These are phyloP conservation scores for Adansonia madagascariensis DNA, from an alignment of 441 rosid species.

Conservation along the genomic window DNA sequence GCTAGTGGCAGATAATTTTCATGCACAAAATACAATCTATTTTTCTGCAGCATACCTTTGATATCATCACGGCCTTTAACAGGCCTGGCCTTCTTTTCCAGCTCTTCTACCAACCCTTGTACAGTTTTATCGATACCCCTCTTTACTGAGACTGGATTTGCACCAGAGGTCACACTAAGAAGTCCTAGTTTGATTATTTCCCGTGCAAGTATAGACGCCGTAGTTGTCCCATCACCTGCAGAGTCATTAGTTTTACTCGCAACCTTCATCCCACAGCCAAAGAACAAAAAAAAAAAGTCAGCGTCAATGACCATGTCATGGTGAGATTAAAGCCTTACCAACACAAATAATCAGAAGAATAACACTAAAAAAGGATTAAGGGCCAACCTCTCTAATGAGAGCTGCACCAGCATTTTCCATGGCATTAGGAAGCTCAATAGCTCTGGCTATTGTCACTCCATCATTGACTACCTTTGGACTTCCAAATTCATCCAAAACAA, in stretches of 20 bases:
- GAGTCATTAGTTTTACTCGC: conserved; percentile 98
- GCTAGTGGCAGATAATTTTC: neutral
- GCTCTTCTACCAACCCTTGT: conserved; percentile 66
- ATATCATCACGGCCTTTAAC: conserved; percentile 90
- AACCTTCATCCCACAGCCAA: conserved; percentile 53
- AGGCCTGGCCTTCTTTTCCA: conserved; percentile 82
- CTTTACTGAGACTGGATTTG: conserved; percentile 88
- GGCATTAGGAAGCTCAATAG: conserved; percentile 84
- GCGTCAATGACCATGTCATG: neutral
- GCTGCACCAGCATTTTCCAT: conserved; percentile 99
- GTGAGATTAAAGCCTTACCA: neutral
- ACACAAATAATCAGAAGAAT: neutral
- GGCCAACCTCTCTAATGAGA: conserved; percentile 83
- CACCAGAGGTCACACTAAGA: conserved; percentile 86
- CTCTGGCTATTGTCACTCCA: conserved; percentile 94
- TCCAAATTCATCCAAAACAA: conserved; percentile 90
- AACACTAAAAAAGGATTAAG: neutral
- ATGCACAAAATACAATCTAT: neutral
- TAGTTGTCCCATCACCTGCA: conserved; percentile 99
- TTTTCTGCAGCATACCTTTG: conserved; percentile 50
- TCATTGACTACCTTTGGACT: conserved; percentile 94
- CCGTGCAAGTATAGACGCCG: conserved; percentile 88
- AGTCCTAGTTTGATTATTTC: conserved; percentile 88
- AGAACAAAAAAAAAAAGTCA: conserved; percentile 13
- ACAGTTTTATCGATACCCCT: conserved; percentile 93